phyloP scores from a whole-genome alignment of 768 basidiomycete species.

The Kwoniella newhampshirensis region DNA sequence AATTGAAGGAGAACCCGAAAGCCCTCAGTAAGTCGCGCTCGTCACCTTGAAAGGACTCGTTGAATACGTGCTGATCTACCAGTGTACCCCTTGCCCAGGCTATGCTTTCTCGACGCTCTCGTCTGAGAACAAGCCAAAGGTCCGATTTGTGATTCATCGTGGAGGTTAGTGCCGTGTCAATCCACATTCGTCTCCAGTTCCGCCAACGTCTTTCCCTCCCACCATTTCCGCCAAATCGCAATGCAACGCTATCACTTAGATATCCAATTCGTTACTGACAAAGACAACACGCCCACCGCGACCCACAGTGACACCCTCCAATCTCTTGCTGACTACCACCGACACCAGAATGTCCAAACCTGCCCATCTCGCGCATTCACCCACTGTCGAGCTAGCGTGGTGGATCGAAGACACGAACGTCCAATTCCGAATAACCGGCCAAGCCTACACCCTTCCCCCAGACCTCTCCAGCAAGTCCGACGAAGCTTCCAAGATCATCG shows the following conservation, averaged over 20 bases:
- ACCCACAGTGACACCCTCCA: constrained; percentile 36
- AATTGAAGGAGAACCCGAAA: constrained; percentile 40
- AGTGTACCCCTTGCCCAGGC: constrained; percentile 15
- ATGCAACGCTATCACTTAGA: background rate
- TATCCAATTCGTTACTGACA: background rate
- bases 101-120: constrained; percentile 43
- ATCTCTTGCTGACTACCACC: constrained; percentile 44
- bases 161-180: constrained; percentile 29
- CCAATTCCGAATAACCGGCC: constrained; percentile 49
- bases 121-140: constrained; percentile 38
- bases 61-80: background rate
- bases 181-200: background rate
- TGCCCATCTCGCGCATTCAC: constrained; percentile 33
- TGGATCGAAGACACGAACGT: constrained; percentile 47
- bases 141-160: constrained; percentile 49
- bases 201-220: background rate
- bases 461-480: constrained; percentile 8
- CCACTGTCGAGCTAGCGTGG: constrained; percentile 46
- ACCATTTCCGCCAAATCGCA: background rate
- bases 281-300: no score
- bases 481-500: constrained; percentile 11
- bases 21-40: constrained; percentile 30
- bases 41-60: background rate
- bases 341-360: constrained; percentile 51
- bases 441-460: constrained; percentile 34